A percentile compares a stretch with the other conserved stretches of the same genome.
Conservation (phyloP, 2,329 filamentous ascomycete species). For the Anthostomella pinea region DNA sequence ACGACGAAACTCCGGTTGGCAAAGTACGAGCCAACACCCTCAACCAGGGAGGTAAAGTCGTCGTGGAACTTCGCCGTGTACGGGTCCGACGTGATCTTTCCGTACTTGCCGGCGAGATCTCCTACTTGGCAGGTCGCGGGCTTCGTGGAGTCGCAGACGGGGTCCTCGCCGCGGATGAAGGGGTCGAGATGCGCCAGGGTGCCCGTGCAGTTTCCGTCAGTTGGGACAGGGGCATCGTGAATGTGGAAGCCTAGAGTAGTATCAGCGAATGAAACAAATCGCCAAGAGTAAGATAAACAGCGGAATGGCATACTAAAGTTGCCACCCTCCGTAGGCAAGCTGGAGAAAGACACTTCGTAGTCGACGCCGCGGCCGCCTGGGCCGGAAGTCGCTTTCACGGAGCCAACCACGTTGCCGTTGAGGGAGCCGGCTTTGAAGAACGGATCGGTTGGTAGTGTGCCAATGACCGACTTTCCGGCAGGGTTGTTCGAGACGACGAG, state of each 20-base stretch:
- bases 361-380: conserved; percentile 53
- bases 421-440: conserved; percentile 49
- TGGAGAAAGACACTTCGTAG: conserved; percentile 54
- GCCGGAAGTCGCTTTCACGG: conserved; percentile 44
- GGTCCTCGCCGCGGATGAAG: conserved; percentile 59
- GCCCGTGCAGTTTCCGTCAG: conserved; percentile 67
- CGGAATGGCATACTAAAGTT: conserved; percentile 53
- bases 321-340: conserved; percentile 55
- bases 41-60: conserved; percentile 52
- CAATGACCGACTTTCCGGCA: conserved; percentile 49
- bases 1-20: conserved; percentile 64
- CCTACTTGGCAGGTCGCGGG: conserved; percentile 72
- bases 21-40: conserved; percentile 55
- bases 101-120: conserved; percentile 73
- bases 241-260: conserved; percentile 64
- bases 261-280: conserved; percentile 11
- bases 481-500: conserved; percentile 55
- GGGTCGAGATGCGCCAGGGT: conserved; percentile 71
- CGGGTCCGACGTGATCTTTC: conserved; percentile 52
- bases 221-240: conserved; percentile 62
- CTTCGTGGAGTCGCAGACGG: conserved; percentile 54
- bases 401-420: conserved; percentile 54
- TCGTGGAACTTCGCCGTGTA: conserved; percentile 54
- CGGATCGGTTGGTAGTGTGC: conserved; percentile 50
- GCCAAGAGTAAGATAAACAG: background rate